Evolutionary conservation across 345 rosid species (phyloP), one percentile per base, ranked within the genome.

Genomic region (Erucastrum elatum): DNA sequence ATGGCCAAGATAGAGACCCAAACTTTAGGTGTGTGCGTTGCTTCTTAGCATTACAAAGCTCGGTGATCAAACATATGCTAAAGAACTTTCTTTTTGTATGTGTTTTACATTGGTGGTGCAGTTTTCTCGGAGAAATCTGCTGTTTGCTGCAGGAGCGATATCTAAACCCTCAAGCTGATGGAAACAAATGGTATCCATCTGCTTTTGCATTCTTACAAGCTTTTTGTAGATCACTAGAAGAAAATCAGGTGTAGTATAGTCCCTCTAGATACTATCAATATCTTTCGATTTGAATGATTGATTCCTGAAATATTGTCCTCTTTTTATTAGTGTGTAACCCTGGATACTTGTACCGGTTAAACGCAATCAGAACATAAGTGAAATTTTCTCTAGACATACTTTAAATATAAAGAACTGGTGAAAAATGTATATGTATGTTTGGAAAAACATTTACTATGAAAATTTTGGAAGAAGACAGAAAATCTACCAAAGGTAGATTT

Each of bases 61-160:
- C 3, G 44, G 3, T 39, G 44, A 39, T 39, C 46, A 39, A 2
- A 39, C 46, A 39, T 2, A 2, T 9, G 3, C 46, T 39, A 44
- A 11, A 44, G 12, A 1, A 11, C 51, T 11, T 44, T 44, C 51
- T 44, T 44, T 4, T 44, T 44, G 51, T 44, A 44, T 44, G 51
- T 44, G 5, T 44, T 12, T 2, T 44, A 44, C 53, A 12, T 44
- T 44, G 53, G 53, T 44, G 53, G 53, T 44, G 53, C 53, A 44
- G 53, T 95, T 91, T 80, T 95, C 98, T 16, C 84, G 91, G 61
- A 87, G 98, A 78, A 95, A 93, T 81, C 84, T 95, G 44, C 86
- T 93, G 56, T 93, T 95, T 75, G 97, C 92, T 3, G 93, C 97
- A 6, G 99, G 96, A 41, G 92, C 81, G 30, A 84, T 91, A 64